phyloP scores from a whole-genome alignment of 1,139 yeast species.

The Saccharomycopsis crataegensis region DNA sequence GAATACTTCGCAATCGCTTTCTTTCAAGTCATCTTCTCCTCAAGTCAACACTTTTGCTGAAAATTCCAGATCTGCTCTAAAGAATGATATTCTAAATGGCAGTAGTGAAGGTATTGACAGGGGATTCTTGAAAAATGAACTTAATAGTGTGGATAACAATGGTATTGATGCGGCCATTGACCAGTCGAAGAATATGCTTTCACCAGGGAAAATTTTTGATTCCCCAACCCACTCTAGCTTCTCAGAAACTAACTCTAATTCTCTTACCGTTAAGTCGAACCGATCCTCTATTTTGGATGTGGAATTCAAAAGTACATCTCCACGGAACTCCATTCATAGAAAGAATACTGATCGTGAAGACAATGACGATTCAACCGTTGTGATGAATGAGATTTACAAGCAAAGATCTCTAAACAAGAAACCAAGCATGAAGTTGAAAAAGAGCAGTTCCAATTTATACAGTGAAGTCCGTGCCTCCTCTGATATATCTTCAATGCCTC shows the following conservation, averaged over 20 bases:
- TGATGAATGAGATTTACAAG: slow-evolving; percentile 13
- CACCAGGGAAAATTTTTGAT: slow-evolving; percentile 13
- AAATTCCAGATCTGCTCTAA: slow-evolving; percentile 1
- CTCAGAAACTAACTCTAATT: neutral
- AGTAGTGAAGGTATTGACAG: neutral
- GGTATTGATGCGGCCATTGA: slow-evolving; percentile 7
- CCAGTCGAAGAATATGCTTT: neutral
- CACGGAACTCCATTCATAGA: neutral
- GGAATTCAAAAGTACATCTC: slow-evolving; percentile 14
- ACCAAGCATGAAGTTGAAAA: slow-evolving; percentile 7
- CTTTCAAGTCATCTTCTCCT: slow-evolving; percentile 1
- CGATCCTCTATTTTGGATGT: slow-evolving; percentile 15
- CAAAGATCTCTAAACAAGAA: slow-evolving; percentile 10
- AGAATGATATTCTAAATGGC: slow-evolving; percentile 6
- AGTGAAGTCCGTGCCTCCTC: neutral
- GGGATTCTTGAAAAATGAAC: slow-evolving; percentile 3
- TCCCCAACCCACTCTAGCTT: slow-evolving; percentile 4
- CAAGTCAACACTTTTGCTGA: too few relatives aligned
- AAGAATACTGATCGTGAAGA: neutral
- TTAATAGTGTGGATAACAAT: slow-evolving; percentile 11
- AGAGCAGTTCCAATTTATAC: neutral
- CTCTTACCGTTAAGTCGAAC: slow-evolving; percentile 3
- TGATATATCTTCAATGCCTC: neutral
- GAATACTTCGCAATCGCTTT: neutral
- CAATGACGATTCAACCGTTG: slow-evolving; percentile 11